phyloP scores from a whole-genome alignment of 2,329 filamentous ascomycete genomes.

The Alternaria ethzedia region DNA sequence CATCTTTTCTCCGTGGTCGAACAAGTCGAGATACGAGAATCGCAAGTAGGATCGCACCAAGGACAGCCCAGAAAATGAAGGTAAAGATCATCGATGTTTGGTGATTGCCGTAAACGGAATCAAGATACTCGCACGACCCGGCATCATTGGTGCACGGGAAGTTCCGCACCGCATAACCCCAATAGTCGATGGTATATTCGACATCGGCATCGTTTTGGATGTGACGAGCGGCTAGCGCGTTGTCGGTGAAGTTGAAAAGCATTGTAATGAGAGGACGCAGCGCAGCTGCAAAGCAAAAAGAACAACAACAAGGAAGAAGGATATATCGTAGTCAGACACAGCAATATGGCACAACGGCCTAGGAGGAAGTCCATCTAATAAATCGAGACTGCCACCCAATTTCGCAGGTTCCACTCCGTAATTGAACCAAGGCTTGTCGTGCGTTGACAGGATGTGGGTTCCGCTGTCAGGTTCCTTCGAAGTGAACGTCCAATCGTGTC shows the following conservation, averaged over 20 bases:
- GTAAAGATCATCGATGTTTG: constrained; percentile 11
- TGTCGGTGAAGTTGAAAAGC: constrained; percentile 3
- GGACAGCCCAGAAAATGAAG: constrained; percentile 7
- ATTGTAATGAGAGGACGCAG: constrained; percentile 7
- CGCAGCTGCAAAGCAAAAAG: constrained; percentile 5
- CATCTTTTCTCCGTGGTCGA: neutral
- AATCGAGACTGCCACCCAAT: constrained; percentile 2
- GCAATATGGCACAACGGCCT: neutral
- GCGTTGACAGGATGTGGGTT: constrained; percentile 2
- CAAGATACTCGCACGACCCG: constrained; percentile 8
- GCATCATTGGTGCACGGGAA: constrained; percentile 9
- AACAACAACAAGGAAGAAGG: neutral
- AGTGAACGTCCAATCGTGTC: constrained; percentile 3
- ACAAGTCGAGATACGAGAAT: constrained; percentile 3
- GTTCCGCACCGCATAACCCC: constrained; percentile 9
- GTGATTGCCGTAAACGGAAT: constrained; percentile 6
- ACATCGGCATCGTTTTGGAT: constrained; percentile 6
- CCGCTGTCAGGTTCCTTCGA: constrained; percentile 9
- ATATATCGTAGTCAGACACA: neutral
- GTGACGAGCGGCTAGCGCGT: constrained; percentile 8
- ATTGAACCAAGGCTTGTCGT: constrained; percentile 2
- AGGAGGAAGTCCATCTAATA: neutral
- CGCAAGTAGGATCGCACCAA: constrained; percentile 3
- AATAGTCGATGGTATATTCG: constrained; percentile 9
- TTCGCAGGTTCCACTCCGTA: neutral